Evolutionary conservation across 1,284 basidiomycete species (phyloP).

Genomic region (Calocybe gambosa): DNA sequence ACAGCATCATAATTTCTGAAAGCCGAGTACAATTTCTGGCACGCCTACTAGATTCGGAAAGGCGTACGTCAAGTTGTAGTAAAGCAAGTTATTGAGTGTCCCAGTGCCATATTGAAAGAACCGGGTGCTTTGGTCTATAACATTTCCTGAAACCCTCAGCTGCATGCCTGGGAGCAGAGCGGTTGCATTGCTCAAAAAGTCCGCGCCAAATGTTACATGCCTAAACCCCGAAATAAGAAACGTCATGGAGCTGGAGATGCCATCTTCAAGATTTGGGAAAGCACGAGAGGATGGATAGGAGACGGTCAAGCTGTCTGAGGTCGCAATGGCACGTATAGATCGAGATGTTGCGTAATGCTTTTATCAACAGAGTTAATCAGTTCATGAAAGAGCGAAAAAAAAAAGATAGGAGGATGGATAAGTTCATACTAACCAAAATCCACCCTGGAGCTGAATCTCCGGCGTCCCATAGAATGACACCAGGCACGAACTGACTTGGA

Average conservation of each 20-base stretch:
- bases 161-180: conserved; percentile 20
- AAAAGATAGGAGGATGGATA: neutral
- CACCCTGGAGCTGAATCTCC: conserved; percentile 16
- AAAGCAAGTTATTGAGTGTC: conserved; percentile 19
- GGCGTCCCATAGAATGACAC: conserved; percentile 21
- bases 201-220: conserved; percentile 11
- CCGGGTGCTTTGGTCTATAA: conserved; percentile 9
- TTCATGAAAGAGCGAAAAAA: neutral
- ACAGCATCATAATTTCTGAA: conserved; percentile 7
- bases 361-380: neutral
- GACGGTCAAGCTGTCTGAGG: conserved; percentile 18
- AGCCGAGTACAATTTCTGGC: conserved; percentile 17
- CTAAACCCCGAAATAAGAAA: conserved; percentile 21
- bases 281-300: conserved; percentile 23
- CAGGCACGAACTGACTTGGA: conserved; percentile 20
- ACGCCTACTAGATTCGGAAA: conserved; percentile 14
- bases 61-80: conserved; percentile 23
- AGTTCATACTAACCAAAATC: conserved; percentile 14
- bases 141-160: conserved; percentile 20
- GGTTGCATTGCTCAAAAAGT: conserved; percentile 19
- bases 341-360: conserved; percentile 24
- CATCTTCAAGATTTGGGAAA: conserved; percentile 17
- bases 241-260: conserved; percentile 19
- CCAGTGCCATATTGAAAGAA: conserved; percentile 19
- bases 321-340: conserved; percentile 21